These are phyloP conservation scores for Aspergillus nidulans DNA, from an alignment of 495 filamentous ascomycete species.

Conservation along the genomic window DNA sequence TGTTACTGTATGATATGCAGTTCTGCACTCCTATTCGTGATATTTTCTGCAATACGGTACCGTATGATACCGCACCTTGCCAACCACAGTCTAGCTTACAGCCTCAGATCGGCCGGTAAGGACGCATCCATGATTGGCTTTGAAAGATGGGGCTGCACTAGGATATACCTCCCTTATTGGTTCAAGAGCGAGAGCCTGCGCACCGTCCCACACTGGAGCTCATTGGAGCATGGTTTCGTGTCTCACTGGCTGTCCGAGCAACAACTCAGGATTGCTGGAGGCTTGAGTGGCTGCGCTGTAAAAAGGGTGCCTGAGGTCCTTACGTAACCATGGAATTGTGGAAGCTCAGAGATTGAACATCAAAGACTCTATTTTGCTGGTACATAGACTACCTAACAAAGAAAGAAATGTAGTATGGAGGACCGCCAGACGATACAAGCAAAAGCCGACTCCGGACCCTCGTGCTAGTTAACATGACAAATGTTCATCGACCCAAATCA, in stretches of 20 bases:
- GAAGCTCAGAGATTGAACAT: constrained; percentile 7
- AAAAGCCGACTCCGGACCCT: constrained; percentile 33
- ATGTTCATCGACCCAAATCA: constrained; percentile 27
- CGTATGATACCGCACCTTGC: constrained; percentile 9
- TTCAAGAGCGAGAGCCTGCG: constrained; percentile 7
- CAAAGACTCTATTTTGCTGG: constrained; percentile 11
- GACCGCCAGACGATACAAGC: constrained; percentile 12
- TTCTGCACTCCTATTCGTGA: background rate
- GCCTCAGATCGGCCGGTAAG: constrained; percentile 20
- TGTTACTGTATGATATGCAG: constrained; percentile 8
- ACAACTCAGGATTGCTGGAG: background rate
- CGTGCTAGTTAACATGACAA: constrained; percentile 21
- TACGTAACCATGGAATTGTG: background rate
- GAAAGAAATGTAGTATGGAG: constrained; percentile 8
- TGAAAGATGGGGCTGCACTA: background rate
- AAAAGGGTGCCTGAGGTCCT: background rate
- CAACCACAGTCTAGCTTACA: background rate
- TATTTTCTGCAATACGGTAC: background rate
- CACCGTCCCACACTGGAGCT: constrained; percentile 14
- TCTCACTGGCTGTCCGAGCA: constrained; percentile 9
- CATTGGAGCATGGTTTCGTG: constrained; percentile 7
- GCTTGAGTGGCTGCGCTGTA: constrained; percentile 10
- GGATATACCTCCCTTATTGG: background rate
- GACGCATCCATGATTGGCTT: constrained; percentile 20
- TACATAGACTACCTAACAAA: constrained; percentile 16